These are phyloP conservation scores for Globisporangium apiculatum DNA, from an alignment of 352 stramenopile genomes.

Conservation along the genomic window DNA sequence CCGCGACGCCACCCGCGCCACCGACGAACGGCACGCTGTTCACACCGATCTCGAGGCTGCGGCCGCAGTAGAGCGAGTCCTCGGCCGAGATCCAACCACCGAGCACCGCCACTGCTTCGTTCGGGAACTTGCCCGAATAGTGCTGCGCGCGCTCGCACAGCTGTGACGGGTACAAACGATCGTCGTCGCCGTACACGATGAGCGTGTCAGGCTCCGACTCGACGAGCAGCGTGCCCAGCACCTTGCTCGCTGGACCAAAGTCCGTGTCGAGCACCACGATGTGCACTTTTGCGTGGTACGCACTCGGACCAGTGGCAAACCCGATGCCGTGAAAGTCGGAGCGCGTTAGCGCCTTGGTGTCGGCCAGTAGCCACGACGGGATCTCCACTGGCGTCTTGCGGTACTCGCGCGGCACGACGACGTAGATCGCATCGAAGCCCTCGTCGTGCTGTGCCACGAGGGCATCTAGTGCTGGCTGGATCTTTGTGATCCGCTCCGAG, in stretches of 20 bases:
- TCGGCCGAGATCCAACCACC: constrained; percentile 45
- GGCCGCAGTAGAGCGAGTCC: constrained; percentile 42
- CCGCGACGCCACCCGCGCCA: constrained; percentile 38
- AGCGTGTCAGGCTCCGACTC: constrained; percentile 50
- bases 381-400: constrained; percentile 26
- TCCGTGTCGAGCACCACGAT: constrained; percentile 42
- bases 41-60: constrained; percentile 35
- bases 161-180: constrained; percentile 31
- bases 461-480: constrained; percentile 30
- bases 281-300: constrained; percentile 25
- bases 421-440: constrained; percentile 39
- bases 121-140: constrained; percentile 37
- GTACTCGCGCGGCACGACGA: constrained; percentile 37
- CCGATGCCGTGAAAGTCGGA: constrained; percentile 24
- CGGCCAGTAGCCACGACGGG: constrained; percentile 29
- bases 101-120: constrained; percentile 39
- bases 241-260: constrained; percentile 48
- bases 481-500: constrained; percentile 21
- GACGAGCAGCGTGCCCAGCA: constrained; percentile 38
- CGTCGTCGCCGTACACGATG: constrained; percentile 55
- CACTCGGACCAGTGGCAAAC: constrained; percentile 25
- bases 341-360: constrained; percentile 11
- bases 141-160: constrained; percentile 31
- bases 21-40: constrained; percentile 51
- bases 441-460: constrained; percentile 29